These are phyloP conservation scores for Ormosia emarginata DNA, from an alignment of 306 rosid species.

Conservation along the genomic window DNA sequence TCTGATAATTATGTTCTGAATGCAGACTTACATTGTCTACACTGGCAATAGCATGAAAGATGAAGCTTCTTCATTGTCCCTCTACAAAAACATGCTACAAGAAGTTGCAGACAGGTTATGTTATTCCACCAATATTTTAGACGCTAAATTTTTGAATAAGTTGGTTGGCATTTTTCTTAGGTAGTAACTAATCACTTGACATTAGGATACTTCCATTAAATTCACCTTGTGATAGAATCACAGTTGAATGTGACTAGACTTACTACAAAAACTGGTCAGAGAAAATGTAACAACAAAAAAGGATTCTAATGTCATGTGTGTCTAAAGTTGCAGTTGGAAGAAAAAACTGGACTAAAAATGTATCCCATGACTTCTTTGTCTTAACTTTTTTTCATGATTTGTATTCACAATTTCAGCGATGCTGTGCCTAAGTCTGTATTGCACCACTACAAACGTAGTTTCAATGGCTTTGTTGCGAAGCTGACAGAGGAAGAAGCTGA, in stretches of 20 bases:
- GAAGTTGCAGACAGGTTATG: conserved; percentile 35
- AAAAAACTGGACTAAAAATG: neutral
- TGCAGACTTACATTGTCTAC: conserved; percentile 50
- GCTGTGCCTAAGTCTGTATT: conserved; percentile 20
- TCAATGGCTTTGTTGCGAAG: conserved; percentile 40
- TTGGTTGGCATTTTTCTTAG: neutral
- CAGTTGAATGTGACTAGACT: neutral
- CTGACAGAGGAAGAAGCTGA: conserved; percentile 38
- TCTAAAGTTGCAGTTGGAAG: neutral
- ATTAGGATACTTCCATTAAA: neutral
- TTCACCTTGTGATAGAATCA: neutral
- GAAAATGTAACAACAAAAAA: neutral
- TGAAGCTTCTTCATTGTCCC: conserved; percentile 11
- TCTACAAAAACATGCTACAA: conserved; percentile 27
- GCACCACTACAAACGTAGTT: conserved; percentile 40
- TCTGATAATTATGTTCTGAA: neutral
- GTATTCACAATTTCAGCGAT: neutral
- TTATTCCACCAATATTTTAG: neutral
- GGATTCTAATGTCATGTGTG: neutral
- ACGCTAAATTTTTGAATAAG: neutral
- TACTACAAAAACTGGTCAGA: neutral
- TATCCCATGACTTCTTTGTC: neutral
- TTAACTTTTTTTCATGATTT: neutral
- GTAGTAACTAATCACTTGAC: neutral
- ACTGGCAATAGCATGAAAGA: conserved; percentile 23